Conservation (phyloP, 1,284 basidiomycete species). For the Naganishia sp. region DNA sequence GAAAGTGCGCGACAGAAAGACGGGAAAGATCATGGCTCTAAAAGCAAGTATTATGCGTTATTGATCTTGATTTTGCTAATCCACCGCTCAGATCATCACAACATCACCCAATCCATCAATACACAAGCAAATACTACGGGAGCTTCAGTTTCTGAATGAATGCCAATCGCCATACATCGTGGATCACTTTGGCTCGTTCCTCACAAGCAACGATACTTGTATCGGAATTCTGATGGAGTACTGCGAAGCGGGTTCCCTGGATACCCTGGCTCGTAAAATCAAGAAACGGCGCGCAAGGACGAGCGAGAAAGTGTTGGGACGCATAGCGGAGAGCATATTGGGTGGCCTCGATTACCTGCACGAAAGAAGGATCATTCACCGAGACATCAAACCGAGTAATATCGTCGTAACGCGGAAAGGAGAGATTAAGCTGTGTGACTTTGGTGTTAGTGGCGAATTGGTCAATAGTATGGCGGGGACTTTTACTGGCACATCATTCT, state of each 20-base stretch:
- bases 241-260: slow-evolving; percentile 79
- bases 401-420: slow-evolving; percentile 84
- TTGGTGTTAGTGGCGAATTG: slow-evolving; percentile 94
- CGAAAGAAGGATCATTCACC: slow-evolving; percentile 85
- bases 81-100: slow-evolving; percentile 69
- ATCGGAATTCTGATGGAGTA: slow-evolving; percentile 97
- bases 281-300: slow-evolving; percentile 76
- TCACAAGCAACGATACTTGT: slow-evolving; percentile 86
- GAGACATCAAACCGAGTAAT: slow-evolving; percentile 98
- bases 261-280: slow-evolving; percentile 82
- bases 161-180: slow-evolving; percentile 88
- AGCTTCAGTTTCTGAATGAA: slow-evolving; percentile 84
- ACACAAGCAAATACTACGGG: slow-evolving; percentile 84
- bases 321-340: slow-evolving; percentile 78
- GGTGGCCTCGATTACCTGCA: slow-evolving; percentile 92
- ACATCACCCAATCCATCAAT: slow-evolving; percentile 86
- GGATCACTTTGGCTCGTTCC: slow-evolving; percentile 90
- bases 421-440: slow-evolving; percentile 89
- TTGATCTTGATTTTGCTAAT: neutral
- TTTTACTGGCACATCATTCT: slow-evolving; percentile 94
- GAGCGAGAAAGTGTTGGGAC: slow-evolving; percentile 87
- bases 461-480: slow-evolving; percentile 88
- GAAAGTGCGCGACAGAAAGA: slow-evolving; percentile 78
- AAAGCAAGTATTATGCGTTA: slow-evolving; percentile 60
- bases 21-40: slow-evolving; percentile 79